These are phyloP conservation scores for Sugiyamaella novakii DNA, from an alignment of 1,139 yeast species.

Conservation along the genomic window DNA sequence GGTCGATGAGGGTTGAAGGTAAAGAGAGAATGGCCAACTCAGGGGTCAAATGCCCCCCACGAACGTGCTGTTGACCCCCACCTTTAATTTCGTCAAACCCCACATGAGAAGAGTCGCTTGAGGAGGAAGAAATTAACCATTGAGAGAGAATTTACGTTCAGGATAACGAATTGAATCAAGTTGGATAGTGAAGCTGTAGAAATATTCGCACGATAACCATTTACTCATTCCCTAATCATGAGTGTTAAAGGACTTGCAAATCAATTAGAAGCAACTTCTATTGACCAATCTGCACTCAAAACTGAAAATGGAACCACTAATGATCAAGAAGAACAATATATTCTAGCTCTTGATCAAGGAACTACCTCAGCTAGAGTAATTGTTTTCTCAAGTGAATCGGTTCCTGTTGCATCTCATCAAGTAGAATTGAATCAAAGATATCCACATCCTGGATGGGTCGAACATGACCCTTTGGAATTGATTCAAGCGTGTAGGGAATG, in stretches of 20 bases:
- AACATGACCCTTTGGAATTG: conserved; percentile 86
- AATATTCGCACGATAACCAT: no score
- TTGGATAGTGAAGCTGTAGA: no score
- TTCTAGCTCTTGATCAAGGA: conserved; percentile 77
- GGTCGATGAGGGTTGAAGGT: no score
- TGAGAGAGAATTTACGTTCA: not conserved
- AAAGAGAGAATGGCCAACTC: no score
- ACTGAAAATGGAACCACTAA: not conserved
- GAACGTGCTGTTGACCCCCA: no score
- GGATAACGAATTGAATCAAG: no score
- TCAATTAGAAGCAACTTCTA: conserved; percentile 1
- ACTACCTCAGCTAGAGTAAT: conserved; percentile 95
- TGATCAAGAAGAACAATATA: conserved; percentile 27
- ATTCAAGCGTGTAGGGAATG: conserved; percentile 65
- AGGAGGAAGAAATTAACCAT: no score
- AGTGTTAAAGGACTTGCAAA: conserved; percentile 5
- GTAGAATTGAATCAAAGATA: conserved; percentile 59
- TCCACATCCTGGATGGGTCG: conserved; percentile 70
- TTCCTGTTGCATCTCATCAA: conserved; percentile 83
- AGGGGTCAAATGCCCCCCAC: no score
- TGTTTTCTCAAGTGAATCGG: conserved; percentile 70
- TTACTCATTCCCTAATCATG: conserved; percentile 1
- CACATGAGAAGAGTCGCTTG: no score
- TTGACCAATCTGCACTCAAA: conserved; percentile 4
- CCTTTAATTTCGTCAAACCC: no score